These are phyloP conservation scores for Talaromyces amestolkiae DNA, from an alignment of 2,329 filamentous ascomycete species.

Conservation along the genomic window DNA sequence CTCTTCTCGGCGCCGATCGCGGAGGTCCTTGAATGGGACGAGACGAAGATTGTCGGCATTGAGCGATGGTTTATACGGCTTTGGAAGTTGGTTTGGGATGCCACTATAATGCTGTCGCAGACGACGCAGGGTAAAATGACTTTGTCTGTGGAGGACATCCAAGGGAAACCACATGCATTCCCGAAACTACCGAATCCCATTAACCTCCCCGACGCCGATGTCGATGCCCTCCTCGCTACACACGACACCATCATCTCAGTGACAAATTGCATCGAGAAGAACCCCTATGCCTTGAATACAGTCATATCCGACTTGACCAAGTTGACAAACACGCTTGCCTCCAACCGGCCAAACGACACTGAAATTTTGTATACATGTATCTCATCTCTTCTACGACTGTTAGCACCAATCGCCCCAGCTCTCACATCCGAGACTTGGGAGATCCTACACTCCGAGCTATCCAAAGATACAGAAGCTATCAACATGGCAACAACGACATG, in stretches of 20 bases:
- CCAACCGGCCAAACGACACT: conserved; percentile 40
- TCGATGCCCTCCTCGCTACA: conserved; percentile 60
- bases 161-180: conserved; percentile 28
- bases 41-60: conserved; percentile 74
- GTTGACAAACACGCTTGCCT: conserved; percentile 67
- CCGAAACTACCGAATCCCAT: conserved; percentile 29
- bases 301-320: conserved; percentile 79
- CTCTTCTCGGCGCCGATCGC: conserved; percentile 83
- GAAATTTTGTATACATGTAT: conserved; percentile 44
- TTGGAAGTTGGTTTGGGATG: conserved; percentile 55
- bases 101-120: conserved; percentile 27
- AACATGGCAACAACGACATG: conserved; percentile 54
- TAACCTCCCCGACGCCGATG: conserved; percentile 36
- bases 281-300: conserved; percentile 77
- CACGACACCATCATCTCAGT: conserved; percentile 68
- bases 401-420: conserved; percentile 76
- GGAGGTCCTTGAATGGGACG: conserved; percentile 86
- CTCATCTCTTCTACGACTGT: conserved; percentile 64
- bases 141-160: conserved; percentile 24
- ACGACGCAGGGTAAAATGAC: conserved; percentile 23
- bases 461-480: conserved; percentile 21
- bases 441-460: conserved; percentile 45
- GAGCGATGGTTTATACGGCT: conserved; percentile 75
- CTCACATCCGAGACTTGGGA: conserved; percentile 80
- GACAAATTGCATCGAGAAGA: conserved; percentile 64